Evolutionary conservation across 768 basidiomycete genomes (phyloP).

Genomic region (Psilocybe subaeruginosa): DNA sequence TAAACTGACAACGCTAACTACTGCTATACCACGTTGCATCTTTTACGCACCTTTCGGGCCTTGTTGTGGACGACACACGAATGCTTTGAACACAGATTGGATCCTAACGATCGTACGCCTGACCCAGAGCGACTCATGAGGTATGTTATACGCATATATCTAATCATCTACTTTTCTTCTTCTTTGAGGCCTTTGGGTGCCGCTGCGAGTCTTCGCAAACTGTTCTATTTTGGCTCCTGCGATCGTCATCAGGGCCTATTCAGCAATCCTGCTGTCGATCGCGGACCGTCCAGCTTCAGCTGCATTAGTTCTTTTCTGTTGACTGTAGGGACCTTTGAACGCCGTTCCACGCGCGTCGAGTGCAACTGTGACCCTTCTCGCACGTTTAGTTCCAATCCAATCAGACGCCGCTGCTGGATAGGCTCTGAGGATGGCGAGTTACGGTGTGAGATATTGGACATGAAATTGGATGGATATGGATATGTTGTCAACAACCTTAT

Average conservation of each 20-base stretch:
- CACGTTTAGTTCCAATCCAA: neutral
- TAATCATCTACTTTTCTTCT: neutral
- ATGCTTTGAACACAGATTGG: conserved; percentile 43
- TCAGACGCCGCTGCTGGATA: neutral
- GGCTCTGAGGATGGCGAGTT: neutral
- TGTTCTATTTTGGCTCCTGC: neutral
- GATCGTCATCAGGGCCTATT: neutral
- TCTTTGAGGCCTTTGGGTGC: neutral
- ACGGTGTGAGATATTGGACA: too few species aligned
- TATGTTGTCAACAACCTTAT: neutral
- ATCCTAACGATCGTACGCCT: conserved; percentile 79
- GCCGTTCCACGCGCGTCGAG: neutral
- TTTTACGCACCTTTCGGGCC: neutral
- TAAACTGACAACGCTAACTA: neutral
- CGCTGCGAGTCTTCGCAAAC: neutral
- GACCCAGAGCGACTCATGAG: conserved; percentile 89
- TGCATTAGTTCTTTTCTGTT: too few species aligned
- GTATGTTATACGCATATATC: conserved; percentile 35
- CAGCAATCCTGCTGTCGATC: neutral
- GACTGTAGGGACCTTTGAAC: neutral
- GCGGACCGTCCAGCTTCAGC: neutral
- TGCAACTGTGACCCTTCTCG: neutral
- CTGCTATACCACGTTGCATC: neutral
- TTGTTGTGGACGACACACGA: neutral
- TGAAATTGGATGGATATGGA: neutral